phyloP scores from a whole-genome alignment of 129 eudicot species.

The Oenanthe sinensis region DNA sequence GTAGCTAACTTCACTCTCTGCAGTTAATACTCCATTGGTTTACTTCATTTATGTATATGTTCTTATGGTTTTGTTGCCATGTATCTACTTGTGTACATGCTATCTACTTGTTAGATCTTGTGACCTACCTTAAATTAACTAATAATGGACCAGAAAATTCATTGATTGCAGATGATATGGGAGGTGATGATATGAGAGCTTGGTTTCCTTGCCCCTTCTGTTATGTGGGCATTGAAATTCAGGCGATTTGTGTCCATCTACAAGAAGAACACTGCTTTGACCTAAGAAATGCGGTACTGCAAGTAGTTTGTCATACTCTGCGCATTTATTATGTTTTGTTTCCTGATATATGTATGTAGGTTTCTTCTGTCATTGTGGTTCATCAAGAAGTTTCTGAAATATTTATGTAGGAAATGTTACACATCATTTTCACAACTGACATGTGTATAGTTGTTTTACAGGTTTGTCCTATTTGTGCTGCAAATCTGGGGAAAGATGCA shows the following conservation, averaged over 20 bases:
- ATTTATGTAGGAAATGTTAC: neutral
- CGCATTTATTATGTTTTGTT: neutral
- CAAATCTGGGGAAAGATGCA: constrained; percentile 77
- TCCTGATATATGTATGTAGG: neutral
- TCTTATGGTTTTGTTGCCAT: neutral
- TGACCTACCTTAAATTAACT: neutral
- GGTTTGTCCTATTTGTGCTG: constrained; percentile 95
- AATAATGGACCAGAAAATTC: constrained; percentile 29
- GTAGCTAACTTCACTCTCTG: neutral
- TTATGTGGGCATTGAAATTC: constrained; percentile 68
- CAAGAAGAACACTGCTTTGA: constrained; percentile 90
- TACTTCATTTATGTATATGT: neutral
- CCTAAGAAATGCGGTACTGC: constrained; percentile 66
- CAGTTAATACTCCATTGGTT: neutral
- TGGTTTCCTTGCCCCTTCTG: constrained; percentile 95
- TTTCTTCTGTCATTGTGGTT: neutral
- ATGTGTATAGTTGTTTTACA: constrained; percentile 22
- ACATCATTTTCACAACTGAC: constrained; percentile 6
- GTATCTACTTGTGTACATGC: neutral
- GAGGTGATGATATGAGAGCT: constrained; percentile 67
- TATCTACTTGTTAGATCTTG: neutral
- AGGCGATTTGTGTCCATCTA: constrained; percentile 56
- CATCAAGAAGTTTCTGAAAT: neutral
- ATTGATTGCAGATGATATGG: constrained; percentile 23
- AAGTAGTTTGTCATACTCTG: neutral